phyloP scores from a whole-genome alignment of 768 basidiomycete species.

The Xerocomellus amylosporus region DNA sequence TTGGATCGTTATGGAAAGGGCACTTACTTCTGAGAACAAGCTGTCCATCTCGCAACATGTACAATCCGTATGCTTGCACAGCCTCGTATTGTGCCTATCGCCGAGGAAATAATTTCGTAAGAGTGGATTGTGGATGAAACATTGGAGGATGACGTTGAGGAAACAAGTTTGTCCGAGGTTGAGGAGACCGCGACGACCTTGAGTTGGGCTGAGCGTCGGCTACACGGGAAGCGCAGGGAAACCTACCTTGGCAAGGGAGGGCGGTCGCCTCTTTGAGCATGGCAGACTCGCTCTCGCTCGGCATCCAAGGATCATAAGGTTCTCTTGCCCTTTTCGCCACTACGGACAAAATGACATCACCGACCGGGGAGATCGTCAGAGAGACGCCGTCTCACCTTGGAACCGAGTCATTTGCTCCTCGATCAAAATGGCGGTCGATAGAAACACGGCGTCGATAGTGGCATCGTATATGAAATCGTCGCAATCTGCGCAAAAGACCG shows the following conservation, averaged over 20 bases:
- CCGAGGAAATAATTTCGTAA: conserved; percentile 86
- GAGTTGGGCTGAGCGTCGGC: not conserved
- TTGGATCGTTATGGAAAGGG: not conserved
- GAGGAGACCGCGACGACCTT: conserved; percentile 79
- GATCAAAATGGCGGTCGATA: conserved; percentile 43
- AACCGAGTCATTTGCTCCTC: conserved; percentile 65
- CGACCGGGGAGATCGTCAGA: not conserved
- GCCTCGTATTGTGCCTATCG: conserved; percentile 78
- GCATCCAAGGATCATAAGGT: conserved; percentile 50
- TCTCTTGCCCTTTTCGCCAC: conserved; percentile 44
- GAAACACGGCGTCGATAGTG: conserved; percentile 45
- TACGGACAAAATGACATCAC: conserved; percentile 6
- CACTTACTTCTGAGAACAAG: conserved; percentile 65
- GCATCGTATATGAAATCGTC: conserved; percentile 70
- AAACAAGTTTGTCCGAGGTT: conserved; percentile 95
- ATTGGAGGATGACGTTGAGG: conserved; percentile 88
- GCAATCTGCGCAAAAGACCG: conserved; percentile 70
- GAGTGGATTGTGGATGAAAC: conserved; percentile 85
- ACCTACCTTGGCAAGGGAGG: conserved; percentile 72
- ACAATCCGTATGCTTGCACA: conserved; percentile 71
- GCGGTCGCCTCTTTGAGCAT: conserved; percentile 48
- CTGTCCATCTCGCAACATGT: conserved; percentile 94
- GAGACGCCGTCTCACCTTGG: conserved; percentile 32
- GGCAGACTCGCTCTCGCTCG: conserved; percentile 38
- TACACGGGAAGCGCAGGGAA: not conserved